phyloP scores from a whole-genome alignment of 768 basidiomycete species.

The Xerocomellus intermedius region DNA sequence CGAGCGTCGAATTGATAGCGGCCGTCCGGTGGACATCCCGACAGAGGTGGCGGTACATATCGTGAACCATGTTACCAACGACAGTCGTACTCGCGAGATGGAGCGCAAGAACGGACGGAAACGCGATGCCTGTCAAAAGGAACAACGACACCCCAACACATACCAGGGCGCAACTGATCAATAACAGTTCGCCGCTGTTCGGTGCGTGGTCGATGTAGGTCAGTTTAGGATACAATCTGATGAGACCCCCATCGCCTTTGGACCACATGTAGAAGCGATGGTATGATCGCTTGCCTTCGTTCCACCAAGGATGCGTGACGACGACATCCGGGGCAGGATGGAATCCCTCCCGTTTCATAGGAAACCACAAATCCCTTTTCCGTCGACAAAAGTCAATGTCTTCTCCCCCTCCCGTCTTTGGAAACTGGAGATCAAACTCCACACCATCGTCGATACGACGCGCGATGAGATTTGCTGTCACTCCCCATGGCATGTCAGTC shows the following conservation, averaged over 20 bases:
- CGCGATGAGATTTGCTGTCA: slow-evolving; percentile 57
- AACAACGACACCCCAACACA: slow-evolving; percentile 14
- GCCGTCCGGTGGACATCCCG: slow-evolving; percentile 38
- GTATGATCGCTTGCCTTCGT: slow-evolving; percentile 44
- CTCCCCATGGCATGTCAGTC: slow-evolving; percentile 58
- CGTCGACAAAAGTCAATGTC: slow-evolving; percentile 58
- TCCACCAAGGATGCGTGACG: slow-evolving; percentile 63
- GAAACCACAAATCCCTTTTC: slow-evolving; percentile 41
- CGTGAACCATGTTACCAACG: slow-evolving; percentile 45
- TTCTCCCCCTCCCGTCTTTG: slow-evolving; percentile 64
- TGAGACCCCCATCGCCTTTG: slow-evolving; percentile 52
- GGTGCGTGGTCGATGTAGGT: slow-evolving; percentile 46
- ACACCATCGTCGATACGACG: slow-evolving; percentile 46
- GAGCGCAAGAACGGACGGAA: slow-evolving; percentile 18
- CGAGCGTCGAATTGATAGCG: slow-evolving; percentile 35
- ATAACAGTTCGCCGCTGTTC: slow-evolving; percentile 48
- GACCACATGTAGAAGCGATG: slow-evolving; percentile 59
- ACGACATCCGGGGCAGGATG: slow-evolving; percentile 45
- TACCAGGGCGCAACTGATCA: slow-evolving; percentile 25
- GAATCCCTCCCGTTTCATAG: slow-evolving; percentile 41
- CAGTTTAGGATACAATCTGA: slow-evolving; percentile 46
- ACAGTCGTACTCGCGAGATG: slow-evolving; percentile 31
- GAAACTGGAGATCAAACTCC: slow-evolving; percentile 47
- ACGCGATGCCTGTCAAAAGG: slow-evolving; percentile 9
- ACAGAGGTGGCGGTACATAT: slow-evolving; percentile 47